phyloP scores from a whole-genome alignment of 345 rosid genomes.

The Streptanthus diversifolius region DNA sequence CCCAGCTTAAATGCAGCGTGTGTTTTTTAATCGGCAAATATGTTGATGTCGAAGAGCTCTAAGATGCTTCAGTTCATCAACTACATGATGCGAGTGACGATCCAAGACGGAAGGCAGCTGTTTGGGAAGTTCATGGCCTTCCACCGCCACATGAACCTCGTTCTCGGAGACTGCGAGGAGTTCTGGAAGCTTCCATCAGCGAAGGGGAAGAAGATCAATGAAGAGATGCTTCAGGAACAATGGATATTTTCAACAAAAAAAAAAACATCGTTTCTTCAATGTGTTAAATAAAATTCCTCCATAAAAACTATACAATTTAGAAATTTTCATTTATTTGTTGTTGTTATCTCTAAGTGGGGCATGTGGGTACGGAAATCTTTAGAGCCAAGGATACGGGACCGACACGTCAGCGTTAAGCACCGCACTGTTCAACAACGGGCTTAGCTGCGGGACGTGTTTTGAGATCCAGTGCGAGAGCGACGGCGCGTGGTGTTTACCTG shows the following conservation, averaged over 20 bases:
- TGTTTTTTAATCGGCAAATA: constrained; percentile 27
- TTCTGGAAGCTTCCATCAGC: constrained; percentile 92
- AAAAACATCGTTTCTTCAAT: neutral
- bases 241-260: constrained; percentile 58
- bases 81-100: constrained; percentile 96
- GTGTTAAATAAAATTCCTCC: neutral
- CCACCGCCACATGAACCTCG: constrained; percentile 98
- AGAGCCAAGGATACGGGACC: constrained; percentile 61
- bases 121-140: constrained; percentile 98
- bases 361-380: constrained; percentile 63
- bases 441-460: constrained; percentile 63
- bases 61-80: constrained; percentile 97
- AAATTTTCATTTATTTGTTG: neutral
- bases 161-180: constrained; percentile 96
- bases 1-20: neutral
- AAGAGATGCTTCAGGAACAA: constrained; percentile 80
- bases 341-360: constrained; percentile 49
- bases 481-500: constrained; percentile 52
- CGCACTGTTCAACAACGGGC: constrained; percentile 56
- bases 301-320: neutral
- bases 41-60: constrained; percentile 97
- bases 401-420: constrained; percentile 64
- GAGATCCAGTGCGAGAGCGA: constrained; percentile 55
- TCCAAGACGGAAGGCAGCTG: constrained; percentile 93
- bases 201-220: too few species aligned